Conservation (phyloP, 257 asterid species). For the Solanum pennellii region DNA sequence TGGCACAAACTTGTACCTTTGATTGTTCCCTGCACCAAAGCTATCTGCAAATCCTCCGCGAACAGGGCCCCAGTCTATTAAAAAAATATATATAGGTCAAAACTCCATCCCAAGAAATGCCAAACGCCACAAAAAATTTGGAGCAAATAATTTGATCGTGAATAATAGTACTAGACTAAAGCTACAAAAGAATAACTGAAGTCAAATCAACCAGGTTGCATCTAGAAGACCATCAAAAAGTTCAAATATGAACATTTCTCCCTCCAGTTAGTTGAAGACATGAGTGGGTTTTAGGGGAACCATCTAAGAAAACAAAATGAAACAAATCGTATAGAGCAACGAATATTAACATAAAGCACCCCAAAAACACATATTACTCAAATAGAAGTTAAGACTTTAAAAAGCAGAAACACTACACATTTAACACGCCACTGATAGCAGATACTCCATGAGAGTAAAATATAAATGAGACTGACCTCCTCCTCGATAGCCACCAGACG, state of each 20-base stretch:
- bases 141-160: neutral
- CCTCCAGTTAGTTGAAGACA: neutral
- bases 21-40: slow-evolving; percentile 45
- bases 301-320: neutral
- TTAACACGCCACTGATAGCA: neutral
- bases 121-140: neutral
- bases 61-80: slow-evolving; percentile 79
- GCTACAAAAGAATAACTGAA: neutral
- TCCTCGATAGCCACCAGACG: slow-evolving; percentile 71
- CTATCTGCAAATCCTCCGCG: slow-evolving; percentile 62
- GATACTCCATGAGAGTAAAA: neutral
- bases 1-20: slow-evolving; percentile 33
- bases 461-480: slow-evolving; percentile 22
- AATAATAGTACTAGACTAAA: neutral
- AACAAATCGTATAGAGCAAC: neutral
- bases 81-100: neutral
- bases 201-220: neutral
- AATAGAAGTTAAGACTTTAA: neutral
- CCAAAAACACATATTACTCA: neutral
- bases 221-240: neutral
- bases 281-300: neutral
- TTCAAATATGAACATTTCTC: neutral
- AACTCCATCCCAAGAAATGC: neutral
- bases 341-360: neutral
- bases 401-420: neutral